Base-by-base conservation (phyloP, 2,329 filamentous ascomycete genomes). In the Xylariaceae sp. region DNA sequence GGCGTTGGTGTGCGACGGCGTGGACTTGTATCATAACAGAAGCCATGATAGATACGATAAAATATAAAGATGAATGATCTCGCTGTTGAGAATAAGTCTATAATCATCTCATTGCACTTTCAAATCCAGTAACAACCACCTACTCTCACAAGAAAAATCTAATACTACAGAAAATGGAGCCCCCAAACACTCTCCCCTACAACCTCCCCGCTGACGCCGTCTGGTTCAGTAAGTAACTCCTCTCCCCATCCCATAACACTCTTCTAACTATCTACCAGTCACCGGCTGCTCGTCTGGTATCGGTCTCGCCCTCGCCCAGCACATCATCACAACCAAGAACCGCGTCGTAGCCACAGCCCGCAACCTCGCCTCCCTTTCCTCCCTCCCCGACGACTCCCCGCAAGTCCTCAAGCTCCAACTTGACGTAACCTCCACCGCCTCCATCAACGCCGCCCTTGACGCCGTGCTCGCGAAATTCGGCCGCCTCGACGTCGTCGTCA, bases 351-450 rank as follows among this genome's bases (percentile, higher is more conserved):
- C 69, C 0, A 72, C 70, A 2, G 69, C 70, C 1, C 76, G 80
- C n/a, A 75, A 79, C 18, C 65, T 70, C 1, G 59, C 71, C 1
- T 60, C 67, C n/a, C 74, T 82, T 2, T 71, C 74, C 2, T 73
- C 72, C 63, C 71, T 81, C 8, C 73, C 76, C 0, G 67, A 73
- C 0, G 67, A 73, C 15, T 57, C 54, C 8, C 65, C 69, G 45
- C 49, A 67, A 54, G 62, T 81, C 35, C 72, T 82, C 61, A 80
- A 79, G 61, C 68, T 81, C 1, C 64, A 69, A 0, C 69, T 82
- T 1, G 79, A 82, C 59, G 79, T 83, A 1, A 80, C 76, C 0
- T 79, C 74, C 0, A 60, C 64, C 0, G 13, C 56, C 0, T 73
- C 74, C 0, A 73, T 80, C 57, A 64, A 73, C 3, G 56, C 57